phyloP scores from a whole-genome alignment of 345 rosid genomes.

The Fremontodendron californicum region DNA sequence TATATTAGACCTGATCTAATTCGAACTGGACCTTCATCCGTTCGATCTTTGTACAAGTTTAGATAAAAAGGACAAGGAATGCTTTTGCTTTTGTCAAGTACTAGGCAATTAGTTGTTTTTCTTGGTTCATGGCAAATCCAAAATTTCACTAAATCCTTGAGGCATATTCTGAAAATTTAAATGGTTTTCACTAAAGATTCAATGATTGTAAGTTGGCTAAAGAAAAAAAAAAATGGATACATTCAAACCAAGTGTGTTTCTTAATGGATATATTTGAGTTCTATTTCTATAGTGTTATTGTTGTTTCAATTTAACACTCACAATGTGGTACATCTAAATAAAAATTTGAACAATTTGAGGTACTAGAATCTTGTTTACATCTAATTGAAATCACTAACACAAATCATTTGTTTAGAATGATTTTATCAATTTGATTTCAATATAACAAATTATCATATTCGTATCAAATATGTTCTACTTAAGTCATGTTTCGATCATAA shows the following conservation, averaged over 20 bases:
- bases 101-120: background rate
- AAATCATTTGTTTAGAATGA: background rate
- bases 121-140: background rate
- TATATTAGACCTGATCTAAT: no score
- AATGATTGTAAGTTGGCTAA: background rate
- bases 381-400: background rate
- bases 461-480: constrained; percentile 5
- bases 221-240: background rate
- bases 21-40: no score
- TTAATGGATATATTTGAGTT: background rate
- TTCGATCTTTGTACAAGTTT: no score
- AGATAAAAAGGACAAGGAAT: background rate
- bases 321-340: background rate
- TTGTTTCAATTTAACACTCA: background rate
- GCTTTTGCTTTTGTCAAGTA: background rate
- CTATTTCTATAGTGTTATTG: background rate
- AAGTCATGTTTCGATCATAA: background rate
- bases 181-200: background rate
- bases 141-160: background rate
- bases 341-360: background rate
- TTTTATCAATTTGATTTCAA: background rate
- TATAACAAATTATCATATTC: background rate
- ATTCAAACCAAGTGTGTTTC: background rate
- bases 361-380: background rate
- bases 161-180: background rate